phyloP scores from a whole-genome alignment of 2,329 filamentous ascomycete species.

The Knufia petricola region DNA sequence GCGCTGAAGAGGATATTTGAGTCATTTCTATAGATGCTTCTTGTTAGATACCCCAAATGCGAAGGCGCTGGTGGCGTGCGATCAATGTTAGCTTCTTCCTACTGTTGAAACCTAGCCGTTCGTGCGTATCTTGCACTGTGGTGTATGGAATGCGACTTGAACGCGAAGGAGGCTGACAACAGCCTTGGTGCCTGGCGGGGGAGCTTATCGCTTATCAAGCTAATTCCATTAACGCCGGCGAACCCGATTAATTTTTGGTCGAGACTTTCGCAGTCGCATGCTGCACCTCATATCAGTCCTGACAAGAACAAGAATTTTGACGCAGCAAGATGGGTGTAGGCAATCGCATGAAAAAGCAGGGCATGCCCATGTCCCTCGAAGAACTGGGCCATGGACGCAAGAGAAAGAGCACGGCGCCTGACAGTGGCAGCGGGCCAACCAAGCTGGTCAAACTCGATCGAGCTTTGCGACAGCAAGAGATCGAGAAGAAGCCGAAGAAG shows the following conservation, averaged over 20 bases:
- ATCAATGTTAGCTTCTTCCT: neutral
- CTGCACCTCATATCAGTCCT: no score
- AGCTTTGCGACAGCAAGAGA: conserved; percentile 24
- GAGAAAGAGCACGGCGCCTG: conserved; percentile 68
- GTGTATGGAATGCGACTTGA: no score
- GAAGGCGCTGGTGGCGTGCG: conserved; percentile 1
- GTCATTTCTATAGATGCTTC: neutral
- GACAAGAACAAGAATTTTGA: no score
- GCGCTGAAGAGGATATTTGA: neutral
- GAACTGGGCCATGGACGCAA: conserved; percentile 61
- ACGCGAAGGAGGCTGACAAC: no score
- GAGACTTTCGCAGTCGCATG: neutral
- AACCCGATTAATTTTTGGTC: neutral
- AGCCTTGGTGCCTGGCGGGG: neutral
- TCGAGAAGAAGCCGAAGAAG: conserved; percentile 19
- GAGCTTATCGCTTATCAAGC: neutral
- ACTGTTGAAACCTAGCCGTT: no score
- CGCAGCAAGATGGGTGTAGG: conserved; percentile 74
- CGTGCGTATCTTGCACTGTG: no score
- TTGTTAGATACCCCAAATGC: neutral
- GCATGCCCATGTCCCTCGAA: conserved; percentile 69
- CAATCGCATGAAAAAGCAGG: conserved; percentile 94
- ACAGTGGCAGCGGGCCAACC: conserved; percentile 33
- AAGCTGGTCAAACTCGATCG: conserved; percentile 32
- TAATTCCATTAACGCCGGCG: neutral